A percentile compares a stretch with the other conserved stretches of the same genome.
Conservation (phyloP, 2,329 filamentous ascomycete genomes). For the Trichoderma endophyticum region DNA sequence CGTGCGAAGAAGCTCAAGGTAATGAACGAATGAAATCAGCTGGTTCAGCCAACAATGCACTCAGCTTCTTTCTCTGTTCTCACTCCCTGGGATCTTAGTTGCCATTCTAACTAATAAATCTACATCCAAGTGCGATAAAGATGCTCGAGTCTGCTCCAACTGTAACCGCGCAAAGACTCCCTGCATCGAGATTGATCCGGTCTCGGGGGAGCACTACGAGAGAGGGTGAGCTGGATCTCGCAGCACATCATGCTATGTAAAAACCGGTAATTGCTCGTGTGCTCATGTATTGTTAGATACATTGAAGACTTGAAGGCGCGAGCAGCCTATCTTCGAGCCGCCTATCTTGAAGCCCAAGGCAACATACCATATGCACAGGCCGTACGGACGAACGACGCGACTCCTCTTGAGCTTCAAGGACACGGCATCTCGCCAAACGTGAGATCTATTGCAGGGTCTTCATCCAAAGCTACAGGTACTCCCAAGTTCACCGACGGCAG, state of each 20-base stretch:
- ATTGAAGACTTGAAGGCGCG: constrained; percentile 14
- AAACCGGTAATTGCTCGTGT: not conserved
- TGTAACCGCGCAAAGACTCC: constrained; percentile 5
- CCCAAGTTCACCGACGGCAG: constrained; percentile 14
- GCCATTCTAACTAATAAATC: not conserved
- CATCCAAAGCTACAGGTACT: not conserved
- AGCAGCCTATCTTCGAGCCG: not conserved
- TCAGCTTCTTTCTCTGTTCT: not conserved
- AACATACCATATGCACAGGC: not conserved
- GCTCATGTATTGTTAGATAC: not conserved
- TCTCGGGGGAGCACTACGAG: constrained; percentile 16
- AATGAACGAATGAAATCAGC: not conserved
- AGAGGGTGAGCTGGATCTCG: not conserved
- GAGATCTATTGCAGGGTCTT: not conserved
- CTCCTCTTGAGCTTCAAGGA: not conserved
- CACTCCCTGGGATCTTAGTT: not conserved
- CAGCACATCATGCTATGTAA: not conserved
- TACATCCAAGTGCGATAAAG: not conserved
- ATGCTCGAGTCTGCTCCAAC: constrained; percentile 12
- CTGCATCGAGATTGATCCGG: constrained; percentile 11
- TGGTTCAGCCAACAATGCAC: not conserved
- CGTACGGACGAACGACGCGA: not conserved
- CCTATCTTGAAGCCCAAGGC: not conserved
- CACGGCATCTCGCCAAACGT: not conserved
- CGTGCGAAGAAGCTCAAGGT: constrained; percentile 15